Base-by-base conservation (phyloP, 2,329 filamentous ascomycete genomes). In the Venturiaceae sp. region DNA sequence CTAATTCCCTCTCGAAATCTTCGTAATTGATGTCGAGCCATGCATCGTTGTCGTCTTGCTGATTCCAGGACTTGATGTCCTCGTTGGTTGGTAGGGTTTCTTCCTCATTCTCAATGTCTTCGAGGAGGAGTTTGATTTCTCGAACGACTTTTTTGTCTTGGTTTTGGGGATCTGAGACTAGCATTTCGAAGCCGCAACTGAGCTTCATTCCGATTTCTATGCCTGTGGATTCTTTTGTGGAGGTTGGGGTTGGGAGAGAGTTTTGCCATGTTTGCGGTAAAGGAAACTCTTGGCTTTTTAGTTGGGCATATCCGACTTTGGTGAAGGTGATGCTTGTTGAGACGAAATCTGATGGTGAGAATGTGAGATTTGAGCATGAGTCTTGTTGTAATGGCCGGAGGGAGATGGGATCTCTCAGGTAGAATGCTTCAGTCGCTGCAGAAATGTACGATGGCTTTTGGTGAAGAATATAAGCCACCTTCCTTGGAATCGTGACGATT, bases 11-110 rank as follows among this genome's bases (percentile, higher is more conserved):
- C 66, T 96, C 92, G 58, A 99, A 90, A 62, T 96, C 91, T 19
- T 87, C 81, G 64, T 90, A 96, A 67, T 92, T 85, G 59, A 99
- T 95, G 65, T 97, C 86, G 63, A 99, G 78, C 94, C 94, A 99
- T 23, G 82, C 80, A 65, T 97, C 94, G 64, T 91, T 84, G 61
- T 97, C 92, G 54, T 92, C 83, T n/a, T 75, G 79, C 32, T 76
- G 72, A 2, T 80, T 76, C 92, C 94, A 97, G 1, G 69, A 65
- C 28, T 72, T 71, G 9, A 97, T 90, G n/a, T 92, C 88, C 0
- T 77, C 72, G 64, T 95, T 81, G 0, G 78, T 83, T 0, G 94
- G 92, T 0, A 97, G 75, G 1, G 64, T 61, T 28, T 85, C 83
- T 13, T 91, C 87, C 2, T 90, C 90, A 57, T 84, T 83, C 8